Base-by-base conservation (phyloP, 371 early-diverging fungal species). In the Basidiobolus meristosporus region DNA sequence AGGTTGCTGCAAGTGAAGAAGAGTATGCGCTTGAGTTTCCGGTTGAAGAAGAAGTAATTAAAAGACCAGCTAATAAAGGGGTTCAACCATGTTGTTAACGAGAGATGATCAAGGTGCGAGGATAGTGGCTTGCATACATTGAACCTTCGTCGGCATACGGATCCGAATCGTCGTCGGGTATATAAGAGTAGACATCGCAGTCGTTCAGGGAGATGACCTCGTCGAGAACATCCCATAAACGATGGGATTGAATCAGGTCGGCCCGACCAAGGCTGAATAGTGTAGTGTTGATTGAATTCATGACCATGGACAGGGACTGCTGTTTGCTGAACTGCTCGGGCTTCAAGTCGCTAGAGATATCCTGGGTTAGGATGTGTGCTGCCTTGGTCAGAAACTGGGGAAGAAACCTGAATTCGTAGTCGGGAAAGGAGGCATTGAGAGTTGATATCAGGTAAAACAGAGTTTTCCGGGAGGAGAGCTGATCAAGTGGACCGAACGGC, bases 31-130 rank as follows among this genome's bases (percentile, higher is more conserved):
- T 88, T 90, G 45, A 84, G 59, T 44, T 78, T 75, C 40, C 79
- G 72, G 59, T 93, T 91, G 46, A 75, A 80, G 62, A 93, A 90
- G 46, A 93, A 90, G 62, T 83, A 86, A 62, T 90, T 86, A 59
- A 89, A 79, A 20, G 84, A 82, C 91, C 89, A 87, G 28, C 83
- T 83, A 47, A 12, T 26, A 18, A 19, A 10, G 15, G 22, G 19
- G 6, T n/a, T n/a, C n/a, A n/a, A n/a, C n/a, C n/a, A 22, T 7
- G 21, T 39, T 17, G n/a, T 21, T 14, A 33, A 41, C 34, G 30
- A 38, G 30, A 15, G 20, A 30, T 26, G 11, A 38, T 31, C 22
- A 23, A 21, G 9, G 12, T n/a, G 26, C 12, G 43, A 16, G 40
- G 32, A 9, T 15, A 12, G 11, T 30, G n/a, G 20, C 26, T 17